These are phyloP conservation scores for Neocucurbitaria cava DNA, from an alignment of 2,329 filamentous ascomycete genomes.

Conservation along the genomic window DNA sequence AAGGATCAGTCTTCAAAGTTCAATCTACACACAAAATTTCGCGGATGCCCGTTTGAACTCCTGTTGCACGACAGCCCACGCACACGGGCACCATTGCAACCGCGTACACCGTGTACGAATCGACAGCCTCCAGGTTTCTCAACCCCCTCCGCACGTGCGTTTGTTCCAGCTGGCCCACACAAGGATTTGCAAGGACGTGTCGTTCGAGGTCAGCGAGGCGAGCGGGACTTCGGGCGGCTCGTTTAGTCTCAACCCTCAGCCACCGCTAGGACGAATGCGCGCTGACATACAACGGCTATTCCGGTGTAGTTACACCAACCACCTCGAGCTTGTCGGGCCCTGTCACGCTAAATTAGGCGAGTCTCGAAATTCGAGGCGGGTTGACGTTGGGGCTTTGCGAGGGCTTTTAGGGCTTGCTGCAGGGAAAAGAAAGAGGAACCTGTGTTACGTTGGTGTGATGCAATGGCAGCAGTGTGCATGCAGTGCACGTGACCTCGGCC, in stretches of 20 bases:
- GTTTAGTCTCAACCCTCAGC: not conserved
- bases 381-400: not conserved
- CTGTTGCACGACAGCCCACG: not conserved
- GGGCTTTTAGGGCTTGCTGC: not conserved
- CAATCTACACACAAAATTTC: not conserved
- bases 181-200: not conserved
- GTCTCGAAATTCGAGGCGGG: not conserved
- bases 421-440: slow-evolving; percentile 1
- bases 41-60: not conserved
- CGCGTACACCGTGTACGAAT: not conserved
- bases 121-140: not conserved
- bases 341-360: not conserved
- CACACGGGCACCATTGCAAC: not conserved
- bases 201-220: not conserved
- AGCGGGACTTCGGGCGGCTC: slow-evolving; percentile 1
- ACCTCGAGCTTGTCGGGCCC: not conserved
- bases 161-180: not conserved
- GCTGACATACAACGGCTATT: not conserved
- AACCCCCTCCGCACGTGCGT: slow-evolving; percentile 1
- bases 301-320: slow-evolving; percentile 1
- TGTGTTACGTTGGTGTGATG: not conserved
- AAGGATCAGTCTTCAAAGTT: not conserved
- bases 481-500: not conserved
- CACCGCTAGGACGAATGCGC: not conserved
- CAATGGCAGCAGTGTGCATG: not conserved